phyloP scores from a whole-genome alignment of 2,329 filamentous ascomycete genomes.

The Aspergillus sp. region DNA sequence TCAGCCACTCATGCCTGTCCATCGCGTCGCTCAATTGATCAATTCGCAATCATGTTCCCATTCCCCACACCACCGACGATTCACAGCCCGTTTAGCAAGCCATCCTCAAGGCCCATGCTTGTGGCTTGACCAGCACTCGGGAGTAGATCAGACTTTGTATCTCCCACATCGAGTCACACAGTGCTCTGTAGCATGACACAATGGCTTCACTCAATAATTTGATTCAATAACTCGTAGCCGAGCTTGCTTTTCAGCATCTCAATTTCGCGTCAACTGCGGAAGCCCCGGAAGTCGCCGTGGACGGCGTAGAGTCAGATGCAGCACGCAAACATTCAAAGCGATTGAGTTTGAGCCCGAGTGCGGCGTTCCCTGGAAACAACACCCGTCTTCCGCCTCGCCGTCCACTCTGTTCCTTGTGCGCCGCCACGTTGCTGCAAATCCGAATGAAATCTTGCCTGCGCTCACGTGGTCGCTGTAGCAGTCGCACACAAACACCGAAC shows the following conservation, averaged over 20 bases:
- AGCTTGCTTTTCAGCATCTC: neutral
- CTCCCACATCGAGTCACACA: neutral
- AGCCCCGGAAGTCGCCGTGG: neutral
- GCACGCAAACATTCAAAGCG: neutral
- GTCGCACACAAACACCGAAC: too few species aligned
- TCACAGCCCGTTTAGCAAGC: neutral
- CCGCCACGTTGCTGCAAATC: too few species aligned
- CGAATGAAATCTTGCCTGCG: too few species aligned
- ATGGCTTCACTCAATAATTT: too few species aligned
- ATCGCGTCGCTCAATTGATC: neutral
- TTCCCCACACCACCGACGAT: slow-evolving; percentile 2
- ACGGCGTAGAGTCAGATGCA: too few species aligned
- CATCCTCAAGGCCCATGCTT: neutral
- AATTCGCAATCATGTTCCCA: neutral
- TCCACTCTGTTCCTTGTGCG: too few species aligned
- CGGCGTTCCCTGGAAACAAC: neutral
- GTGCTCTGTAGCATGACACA: neutral
- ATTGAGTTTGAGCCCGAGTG: neutral
- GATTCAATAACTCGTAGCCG: too few species aligned
- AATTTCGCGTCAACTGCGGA: neutral
- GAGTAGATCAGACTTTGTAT: too few species aligned
- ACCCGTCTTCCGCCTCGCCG: neutral
- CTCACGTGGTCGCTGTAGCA: too few species aligned
- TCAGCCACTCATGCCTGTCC: slow-evolving; percentile 1
- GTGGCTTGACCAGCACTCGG: neutral